Evolutionary conservation across 495 filamentous ascomycete genomes (phyloP).

Genomic region (Neurospora africana): DNA sequence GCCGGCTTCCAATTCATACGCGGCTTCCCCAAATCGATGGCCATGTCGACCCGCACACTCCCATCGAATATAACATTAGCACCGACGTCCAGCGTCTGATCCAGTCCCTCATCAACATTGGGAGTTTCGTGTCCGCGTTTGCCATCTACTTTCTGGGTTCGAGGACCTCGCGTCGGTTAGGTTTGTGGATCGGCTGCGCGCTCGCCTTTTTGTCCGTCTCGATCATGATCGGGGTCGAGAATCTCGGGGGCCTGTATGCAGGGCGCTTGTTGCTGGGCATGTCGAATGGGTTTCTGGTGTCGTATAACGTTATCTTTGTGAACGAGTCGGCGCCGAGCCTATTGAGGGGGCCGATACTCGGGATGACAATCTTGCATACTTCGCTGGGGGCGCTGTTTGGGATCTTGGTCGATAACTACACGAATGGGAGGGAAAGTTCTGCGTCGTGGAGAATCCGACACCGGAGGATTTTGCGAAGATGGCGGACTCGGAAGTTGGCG

Average conservation of each 20-base stretch:
- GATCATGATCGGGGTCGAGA: constrained; percentile 32
- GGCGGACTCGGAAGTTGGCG: constrained; percentile 11
- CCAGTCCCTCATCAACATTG: constrained; percentile 31
- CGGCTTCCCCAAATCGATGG: constrained; percentile 38
- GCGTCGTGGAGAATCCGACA: constrained; percentile 31
- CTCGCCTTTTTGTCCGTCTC: constrained; percentile 27
- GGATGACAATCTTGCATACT: constrained; percentile 39
- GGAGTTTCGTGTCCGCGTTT: constrained; percentile 28
- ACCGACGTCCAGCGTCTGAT: constrained; percentile 32
- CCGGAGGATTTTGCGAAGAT: constrained; percentile 40
- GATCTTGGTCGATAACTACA: constrained; percentile 42
- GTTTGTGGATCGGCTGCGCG: constrained; percentile 33
- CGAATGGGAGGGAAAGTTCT: constrained; percentile 17
- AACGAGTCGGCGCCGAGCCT: constrained; percentile 28
- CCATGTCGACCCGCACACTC: constrained; percentile 26
- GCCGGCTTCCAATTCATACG: constrained; percentile 34
- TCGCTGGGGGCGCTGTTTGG: constrained; percentile 45
- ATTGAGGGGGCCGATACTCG: constrained; percentile 34
- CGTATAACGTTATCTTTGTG: constrained; percentile 37
- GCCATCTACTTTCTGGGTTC: constrained; percentile 31
- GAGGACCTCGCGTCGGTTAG: constrained; percentile 33
- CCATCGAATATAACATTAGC: constrained; percentile 22
- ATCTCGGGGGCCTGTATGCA: constrained; percentile 32
- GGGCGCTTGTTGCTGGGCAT: constrained; percentile 36
- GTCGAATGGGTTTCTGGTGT: constrained; percentile 36